phyloP scores from a whole-genome alignment of 768 basidiomycete genomes.

The Sporobolomyces roseus region DNA sequence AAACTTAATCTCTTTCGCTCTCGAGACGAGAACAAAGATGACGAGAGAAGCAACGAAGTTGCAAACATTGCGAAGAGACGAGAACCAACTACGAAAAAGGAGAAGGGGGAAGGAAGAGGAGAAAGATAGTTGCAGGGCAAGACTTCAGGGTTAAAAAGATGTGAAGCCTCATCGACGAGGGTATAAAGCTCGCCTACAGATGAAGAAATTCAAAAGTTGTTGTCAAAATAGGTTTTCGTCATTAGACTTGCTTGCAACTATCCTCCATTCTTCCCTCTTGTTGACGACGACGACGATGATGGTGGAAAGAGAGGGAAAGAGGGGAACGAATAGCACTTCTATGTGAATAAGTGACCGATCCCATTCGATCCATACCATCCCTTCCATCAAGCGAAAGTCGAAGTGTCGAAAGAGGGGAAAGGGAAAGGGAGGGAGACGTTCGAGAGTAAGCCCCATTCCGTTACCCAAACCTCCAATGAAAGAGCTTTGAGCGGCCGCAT shows the following conservation, averaged over 20 bases:
- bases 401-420: no score
- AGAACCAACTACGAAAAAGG: neutral
- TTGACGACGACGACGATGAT: neutral
- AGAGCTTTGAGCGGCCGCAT: constrained; percentile 36
- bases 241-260: constrained; percentile 2
- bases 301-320: neutral
- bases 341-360: constrained; percentile 6
- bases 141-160: constrained; percentile 42
- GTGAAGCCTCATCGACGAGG: constrained; percentile 2
- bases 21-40: neutral
- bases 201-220: constrained; percentile 38
- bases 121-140: constrained; percentile 31
- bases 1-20: neutral
- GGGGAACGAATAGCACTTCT: constrained; percentile 7
- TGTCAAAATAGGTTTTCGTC: constrained; percentile 21
- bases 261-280: neutral
- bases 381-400: neutral
- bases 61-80: neutral
- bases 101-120: neutral
- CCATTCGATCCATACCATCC: neutral
- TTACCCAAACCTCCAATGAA: constrained; percentile 27
- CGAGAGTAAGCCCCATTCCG: constrained; percentile 42
- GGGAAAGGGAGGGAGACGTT: constrained; percentile 20
- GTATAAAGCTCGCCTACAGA: constrained; percentile 10
- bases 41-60: no score